These are phyloP conservation scores for Apiotrichum mycotoxinovorans DNA, from an alignment of 1,284 basidiomycete genomes.

Conservation along the genomic window DNA sequence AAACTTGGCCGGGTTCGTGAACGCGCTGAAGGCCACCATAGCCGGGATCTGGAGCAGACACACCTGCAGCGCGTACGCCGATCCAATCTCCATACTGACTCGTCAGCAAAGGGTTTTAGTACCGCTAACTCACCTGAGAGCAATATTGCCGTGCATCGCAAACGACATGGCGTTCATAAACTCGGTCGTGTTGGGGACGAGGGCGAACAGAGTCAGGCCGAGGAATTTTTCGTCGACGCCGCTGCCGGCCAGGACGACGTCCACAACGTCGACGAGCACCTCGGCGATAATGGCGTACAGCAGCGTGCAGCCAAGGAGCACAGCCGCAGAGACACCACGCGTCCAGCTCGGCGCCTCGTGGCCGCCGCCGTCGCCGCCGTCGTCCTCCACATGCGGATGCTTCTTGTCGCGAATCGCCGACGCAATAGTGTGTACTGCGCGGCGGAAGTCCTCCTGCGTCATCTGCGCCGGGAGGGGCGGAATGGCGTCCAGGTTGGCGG, in stretches of 20 bases:
- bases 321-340: slow-evolving; percentile 75
- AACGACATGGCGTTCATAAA: slow-evolving; percentile 99
- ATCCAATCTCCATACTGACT: slow-evolving; percentile 95
- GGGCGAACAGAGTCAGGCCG: slow-evolving; percentile 91
- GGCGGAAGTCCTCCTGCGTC: slow-evolving; percentile 80
- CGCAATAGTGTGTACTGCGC: slow-evolving; percentile 76
- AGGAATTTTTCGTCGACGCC: slow-evolving; percentile 97
- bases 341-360: slow-evolving; percentile 98
- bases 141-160: slow-evolving; percentile 94
- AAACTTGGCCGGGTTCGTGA: slow-evolving; percentile 78
- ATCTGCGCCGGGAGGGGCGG: slow-evolving; percentile 59
- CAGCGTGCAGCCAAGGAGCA: slow-evolving; percentile 81
- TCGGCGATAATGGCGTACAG: slow-evolving; percentile 96
- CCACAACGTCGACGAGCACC: slow-evolving; percentile 90
- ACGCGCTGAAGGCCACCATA: slow-evolving; percentile 97
- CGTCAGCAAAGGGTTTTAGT: background rate
- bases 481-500: slow-evolving; percentile 34
- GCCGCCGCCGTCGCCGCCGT: slow-evolving; percentile 63
- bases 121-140: slow-evolving; percentile 67
- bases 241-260: slow-evolving; percentile 87
- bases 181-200: slow-evolving; percentile 98
- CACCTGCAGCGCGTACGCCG: slow-evolving; percentile 96
- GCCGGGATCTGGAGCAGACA: slow-evolving; percentile 97
- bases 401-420: slow-evolving; percentile 50
- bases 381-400: slow-evolving; percentile 5